Percentiles rank a stretch among this genome's conserved stretches.
Evolutionary conservation across 192 early-diverging fungal genomes (phyloP).

Genomic region (Coemansia sp.): DNA sequence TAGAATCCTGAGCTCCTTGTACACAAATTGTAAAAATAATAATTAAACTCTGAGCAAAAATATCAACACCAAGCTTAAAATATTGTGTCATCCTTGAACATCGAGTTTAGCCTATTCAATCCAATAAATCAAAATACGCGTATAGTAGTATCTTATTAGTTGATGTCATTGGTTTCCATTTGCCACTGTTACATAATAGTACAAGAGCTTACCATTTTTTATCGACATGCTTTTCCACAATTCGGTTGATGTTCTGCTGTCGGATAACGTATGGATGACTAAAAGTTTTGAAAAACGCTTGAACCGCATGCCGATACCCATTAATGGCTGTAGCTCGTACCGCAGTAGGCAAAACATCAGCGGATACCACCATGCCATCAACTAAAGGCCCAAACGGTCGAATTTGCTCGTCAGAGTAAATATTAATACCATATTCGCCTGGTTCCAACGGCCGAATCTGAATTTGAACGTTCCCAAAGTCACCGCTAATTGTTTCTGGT

Average conservation of each 20-base stretch:
- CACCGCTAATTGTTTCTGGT: constrained; percentile 89
- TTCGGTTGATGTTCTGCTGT: constrained; percentile 42
- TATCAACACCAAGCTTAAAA: neutral
- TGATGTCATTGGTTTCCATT: no score
- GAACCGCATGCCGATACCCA: constrained; percentile 52
- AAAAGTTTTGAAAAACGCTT: constrained; percentile 35
- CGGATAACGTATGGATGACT: constrained; percentile 43
- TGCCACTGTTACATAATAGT: neutral
- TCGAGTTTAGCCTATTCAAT: neutral
- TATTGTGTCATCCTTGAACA: neutral
- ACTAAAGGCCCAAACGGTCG: constrained; percentile 86
- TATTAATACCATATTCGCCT: constrained; percentile 58
- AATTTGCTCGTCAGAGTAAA: constrained; percentile 68
- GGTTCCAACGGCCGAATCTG: constrained; percentile 80
- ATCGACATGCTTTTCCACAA: constrained; percentile 34
- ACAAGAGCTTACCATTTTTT: constrained; percentile 22
- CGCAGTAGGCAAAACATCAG: constrained; percentile 69
- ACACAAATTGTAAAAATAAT: no score
- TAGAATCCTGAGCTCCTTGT: no score
- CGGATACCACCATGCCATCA: constrained; percentile 75
- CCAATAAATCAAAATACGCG: neutral
- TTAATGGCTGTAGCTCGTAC: constrained; percentile 82
- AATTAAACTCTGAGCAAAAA: no score
- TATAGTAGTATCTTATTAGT: neutral
- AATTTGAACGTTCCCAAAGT: constrained; percentile 97